phyloP scores from a whole-genome alignment of 1,284 basidiomycete species.

The Marasmius oreades region DNA sequence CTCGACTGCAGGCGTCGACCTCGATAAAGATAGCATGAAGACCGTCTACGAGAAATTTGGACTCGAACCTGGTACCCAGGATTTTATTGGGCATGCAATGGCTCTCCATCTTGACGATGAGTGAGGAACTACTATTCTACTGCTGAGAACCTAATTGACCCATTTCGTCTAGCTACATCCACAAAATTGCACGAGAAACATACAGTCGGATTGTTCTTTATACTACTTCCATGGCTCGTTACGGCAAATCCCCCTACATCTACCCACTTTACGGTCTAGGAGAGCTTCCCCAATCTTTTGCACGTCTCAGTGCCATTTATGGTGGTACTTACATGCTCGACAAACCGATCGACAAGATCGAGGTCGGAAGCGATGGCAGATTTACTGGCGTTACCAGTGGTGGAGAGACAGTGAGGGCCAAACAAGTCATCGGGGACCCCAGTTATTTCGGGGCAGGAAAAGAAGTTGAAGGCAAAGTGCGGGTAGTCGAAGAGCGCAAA shows the following conservation, averaged over 20 bases:
- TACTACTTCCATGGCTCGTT: constrained; percentile 98
- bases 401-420: constrained; percentile 93
- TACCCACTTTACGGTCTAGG: constrained; percentile 99
- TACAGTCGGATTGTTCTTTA: constrained; percentile 98
- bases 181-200: constrained; percentile 84
- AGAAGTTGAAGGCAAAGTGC: constrained; percentile 71
- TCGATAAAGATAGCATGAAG: constrained; percentile 89
- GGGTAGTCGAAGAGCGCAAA: constrained; percentile 91
- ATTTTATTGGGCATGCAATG: constrained; percentile 99
- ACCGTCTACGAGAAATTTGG: constrained; percentile 96
- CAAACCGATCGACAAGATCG: constrained; percentile 91
- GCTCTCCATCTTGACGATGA: constrained; percentile 97
- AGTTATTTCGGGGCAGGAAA: constrained; percentile 89
- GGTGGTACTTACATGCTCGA: constrained; percentile 99
- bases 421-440: constrained; percentile 97
- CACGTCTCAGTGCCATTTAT: constrained; percentile 97
- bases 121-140: constrained; percentile 48
- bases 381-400: constrained; percentile 92
- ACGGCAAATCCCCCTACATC: constrained; percentile 99
- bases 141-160: constrained; percentile 8
- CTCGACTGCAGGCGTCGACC: constrained; percentile 62
- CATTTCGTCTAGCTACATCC: constrained; percentile 74
- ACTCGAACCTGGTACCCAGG: constrained; percentile 95
- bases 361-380: constrained; percentile 82
- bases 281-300: constrained; percentile 98